A percentile compares a stretch with the other conserved stretches of the same genome.
These are phyloP conservation scores for Phyllosticta citrichinensis DNA, from an alignment of 2,329 filamentous ascomycete genomes.

Conservation along the genomic window DNA sequence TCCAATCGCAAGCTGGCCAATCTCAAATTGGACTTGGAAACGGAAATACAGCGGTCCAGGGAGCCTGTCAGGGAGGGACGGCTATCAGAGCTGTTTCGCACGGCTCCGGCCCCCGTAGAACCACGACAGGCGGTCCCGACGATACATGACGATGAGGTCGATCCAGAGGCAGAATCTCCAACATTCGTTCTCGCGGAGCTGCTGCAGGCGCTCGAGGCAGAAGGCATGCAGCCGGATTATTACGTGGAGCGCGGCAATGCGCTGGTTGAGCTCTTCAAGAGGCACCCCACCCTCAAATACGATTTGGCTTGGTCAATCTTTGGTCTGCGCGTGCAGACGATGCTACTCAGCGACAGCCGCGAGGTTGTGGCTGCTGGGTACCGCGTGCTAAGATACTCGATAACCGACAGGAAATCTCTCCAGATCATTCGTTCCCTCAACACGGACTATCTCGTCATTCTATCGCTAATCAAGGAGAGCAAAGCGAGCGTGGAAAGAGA, in stretches of 20 bases:
- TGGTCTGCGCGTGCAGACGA: constrained; percentile 83
- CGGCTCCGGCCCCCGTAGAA: constrained; percentile 45
- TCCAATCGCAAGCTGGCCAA: constrained; percentile 65
- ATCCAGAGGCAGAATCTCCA: constrained; percentile 68
- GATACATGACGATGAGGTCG: constrained; percentile 55
- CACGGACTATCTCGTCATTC: constrained; percentile 84
- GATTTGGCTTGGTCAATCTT: constrained; percentile 95
- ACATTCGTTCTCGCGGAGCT: constrained; percentile 86
- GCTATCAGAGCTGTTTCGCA: constrained; percentile 48
- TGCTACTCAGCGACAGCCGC: constrained; percentile 89
- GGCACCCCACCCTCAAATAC: constrained; percentile 87
- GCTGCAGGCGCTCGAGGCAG: constrained; percentile 76
- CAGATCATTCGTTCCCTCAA: constrained; percentile 80
- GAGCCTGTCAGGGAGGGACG: constrained; percentile 43
- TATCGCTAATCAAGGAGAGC: constrained; percentile 88
- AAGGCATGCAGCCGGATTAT: constrained; percentile 84
- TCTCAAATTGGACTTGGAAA: constrained; percentile 48
- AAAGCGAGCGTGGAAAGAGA: constrained; percentile 97
- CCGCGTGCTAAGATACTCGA: constrained; percentile 83
- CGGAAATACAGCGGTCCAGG: constrained; percentile 50
- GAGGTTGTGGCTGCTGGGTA: constrained; percentile 95
- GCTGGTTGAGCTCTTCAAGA: constrained; percentile 91
- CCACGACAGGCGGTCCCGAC: constrained; percentile 32
- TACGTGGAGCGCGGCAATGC: constrained; percentile 90
- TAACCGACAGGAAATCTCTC: constrained; percentile 82